phyloP scores from a whole-genome alignment of 768 basidiomycete genomes.

The Coprinopsis marcescibilis region DNA sequence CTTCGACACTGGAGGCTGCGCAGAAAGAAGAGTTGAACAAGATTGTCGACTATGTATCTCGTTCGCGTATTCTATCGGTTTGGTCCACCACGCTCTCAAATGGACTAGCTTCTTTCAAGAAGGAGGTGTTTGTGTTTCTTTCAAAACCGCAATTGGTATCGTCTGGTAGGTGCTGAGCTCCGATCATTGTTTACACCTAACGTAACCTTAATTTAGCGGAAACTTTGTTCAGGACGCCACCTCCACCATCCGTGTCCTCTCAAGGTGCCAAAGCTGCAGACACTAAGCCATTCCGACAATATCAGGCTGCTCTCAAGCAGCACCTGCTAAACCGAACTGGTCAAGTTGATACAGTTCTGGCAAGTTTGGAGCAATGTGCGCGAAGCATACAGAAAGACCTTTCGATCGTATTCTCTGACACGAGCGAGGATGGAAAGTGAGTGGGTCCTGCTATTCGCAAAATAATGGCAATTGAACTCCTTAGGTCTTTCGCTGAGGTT shows the following conservation, averaged over 20 bases:
- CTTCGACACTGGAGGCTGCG: slow-evolving; percentile 36
- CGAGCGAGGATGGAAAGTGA: slow-evolving; percentile 40
- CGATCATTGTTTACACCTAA: not conserved
- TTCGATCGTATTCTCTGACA: slow-evolving; percentile 33
- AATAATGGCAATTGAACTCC: slow-evolving; percentile 5
- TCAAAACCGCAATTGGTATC: not conserved
- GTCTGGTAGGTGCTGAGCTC: not conserved
- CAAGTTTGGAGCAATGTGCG: slow-evolving; percentile 55
- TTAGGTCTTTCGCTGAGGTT: slow-evolving; percentile 35
- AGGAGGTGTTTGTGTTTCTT: slow-evolving; percentile 24
- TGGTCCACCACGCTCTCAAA: slow-evolving; percentile 47
- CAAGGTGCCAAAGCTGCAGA: slow-evolving; percentile 6
- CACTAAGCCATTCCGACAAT: slow-evolving; percentile 52
- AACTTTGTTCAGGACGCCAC: slow-evolving; percentile 14
- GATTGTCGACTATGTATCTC: slow-evolving; percentile 50
- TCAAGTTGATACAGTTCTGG: slow-evolving; percentile 52
- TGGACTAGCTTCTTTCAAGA: slow-evolving; percentile 41
- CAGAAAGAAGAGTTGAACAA: slow-evolving; percentile 42
- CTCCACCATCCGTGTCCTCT: slow-evolving; percentile 1
- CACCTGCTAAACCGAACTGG: slow-evolving; percentile 65
- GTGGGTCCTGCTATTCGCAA: slow-evolving; percentile 14
- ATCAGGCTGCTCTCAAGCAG: slow-evolving; percentile 52
- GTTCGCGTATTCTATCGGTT: slow-evolving; percentile 47
- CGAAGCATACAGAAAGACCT: slow-evolving; percentile 56
- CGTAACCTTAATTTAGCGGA: slow-evolving; percentile 6